These are phyloP conservation scores for Primulina eburnea DNA, from an alignment of 257 asterid species.

Conservation along the genomic window DNA sequence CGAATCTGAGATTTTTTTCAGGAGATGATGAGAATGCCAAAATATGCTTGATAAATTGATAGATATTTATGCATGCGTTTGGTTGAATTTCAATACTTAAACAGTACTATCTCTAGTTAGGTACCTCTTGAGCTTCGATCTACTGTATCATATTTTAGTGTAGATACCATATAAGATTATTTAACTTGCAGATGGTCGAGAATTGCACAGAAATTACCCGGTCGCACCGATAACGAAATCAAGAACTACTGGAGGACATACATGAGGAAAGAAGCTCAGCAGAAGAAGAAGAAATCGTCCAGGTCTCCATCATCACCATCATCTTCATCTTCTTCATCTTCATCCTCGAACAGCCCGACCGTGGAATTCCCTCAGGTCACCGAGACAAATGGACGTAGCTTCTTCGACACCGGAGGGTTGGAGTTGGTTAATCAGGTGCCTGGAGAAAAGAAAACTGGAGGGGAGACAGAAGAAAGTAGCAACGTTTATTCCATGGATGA, in stretches of 20 bases:
- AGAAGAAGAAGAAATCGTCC: slow-evolving; percentile 51
- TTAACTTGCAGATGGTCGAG: slow-evolving; percentile 70
- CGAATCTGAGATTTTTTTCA: no score
- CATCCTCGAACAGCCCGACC: slow-evolving; percentile 28
- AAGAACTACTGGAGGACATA: slow-evolving; percentile 93
- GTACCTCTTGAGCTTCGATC: no score
- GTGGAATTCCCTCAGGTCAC: slow-evolving; percentile 23
- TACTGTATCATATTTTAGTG: neutral
- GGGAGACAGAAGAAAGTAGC: slow-evolving; percentile 32
- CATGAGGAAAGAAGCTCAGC: slow-evolving; percentile 76
- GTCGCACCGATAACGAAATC: slow-evolving; percentile 93
- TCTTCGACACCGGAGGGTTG: slow-evolving; percentile 61
- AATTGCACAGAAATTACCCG: slow-evolving; percentile 84
- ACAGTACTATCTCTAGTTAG: no score
- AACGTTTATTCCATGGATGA: slow-evolving; percentile 70
- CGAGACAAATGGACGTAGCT: slow-evolving; percentile 41
- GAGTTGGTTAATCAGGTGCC: neutral
- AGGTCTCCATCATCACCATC: slow-evolving; percentile 33
- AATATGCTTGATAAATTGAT: no score
- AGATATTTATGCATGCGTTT: no score
- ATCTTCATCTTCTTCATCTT: slow-evolving; percentile 44
- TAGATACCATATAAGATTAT: neutral
- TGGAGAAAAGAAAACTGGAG: slow-evolving; percentile 22
- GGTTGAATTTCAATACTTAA: no score
- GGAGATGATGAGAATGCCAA: no score